These are phyloP conservation scores for Protostelium mycophagum DNA, from an alignment of 78 protist species.

Conservation along the genomic window DNA sequence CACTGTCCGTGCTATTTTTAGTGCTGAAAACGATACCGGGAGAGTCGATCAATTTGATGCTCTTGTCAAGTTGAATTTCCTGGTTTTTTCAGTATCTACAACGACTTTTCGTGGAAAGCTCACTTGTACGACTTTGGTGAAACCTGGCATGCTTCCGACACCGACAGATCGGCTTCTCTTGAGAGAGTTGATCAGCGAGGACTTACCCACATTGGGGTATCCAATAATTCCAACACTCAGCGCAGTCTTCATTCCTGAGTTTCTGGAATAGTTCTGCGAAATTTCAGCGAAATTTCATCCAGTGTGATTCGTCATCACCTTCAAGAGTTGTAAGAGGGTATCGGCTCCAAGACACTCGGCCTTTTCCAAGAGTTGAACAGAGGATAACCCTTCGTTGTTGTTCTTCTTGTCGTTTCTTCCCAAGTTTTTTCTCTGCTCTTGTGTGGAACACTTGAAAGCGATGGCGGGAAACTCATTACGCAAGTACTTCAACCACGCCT, in stretches of 20 bases:
- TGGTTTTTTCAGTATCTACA: slow-evolving; percentile 8
- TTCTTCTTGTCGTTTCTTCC: slow-evolving; percentile 5
- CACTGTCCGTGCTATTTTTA: slow-evolving; percentile 17
- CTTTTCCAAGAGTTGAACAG: slow-evolving; percentile 15
- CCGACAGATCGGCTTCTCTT: slow-evolving; percentile 82
- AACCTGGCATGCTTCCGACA: slow-evolving; percentile 87
- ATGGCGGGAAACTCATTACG: slow-evolving; percentile 74
- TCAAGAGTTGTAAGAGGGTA: slow-evolving; percentile 59
- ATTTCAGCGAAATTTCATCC: background rate
- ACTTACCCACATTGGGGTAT: slow-evolving; percentile 97
- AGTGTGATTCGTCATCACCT: background rate
- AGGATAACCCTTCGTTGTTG: background rate
- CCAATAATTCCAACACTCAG: slow-evolving; percentile 94
- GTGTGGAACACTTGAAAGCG: slow-evolving; percentile 83
- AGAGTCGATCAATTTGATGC: slow-evolving; percentile 89
- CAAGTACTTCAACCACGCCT: slow-evolving; percentile 73
- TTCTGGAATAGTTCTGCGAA: slow-evolving; percentile 79
- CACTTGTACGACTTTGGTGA: slow-evolving; percentile 65
- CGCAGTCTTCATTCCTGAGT: slow-evolving; percentile 63
- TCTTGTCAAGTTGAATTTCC: slow-evolving; percentile 76
- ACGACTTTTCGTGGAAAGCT: background rate
- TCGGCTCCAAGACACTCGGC: slow-evolving; percentile 74
- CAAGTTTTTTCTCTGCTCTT: slow-evolving; percentile 44
- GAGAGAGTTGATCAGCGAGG: slow-evolving; percentile 91
- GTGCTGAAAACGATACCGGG: slow-evolving; percentile 89